Conservation (phyloP, 495 filamentous ascomycete species). For the Apiosordaria backusii region DNA sequence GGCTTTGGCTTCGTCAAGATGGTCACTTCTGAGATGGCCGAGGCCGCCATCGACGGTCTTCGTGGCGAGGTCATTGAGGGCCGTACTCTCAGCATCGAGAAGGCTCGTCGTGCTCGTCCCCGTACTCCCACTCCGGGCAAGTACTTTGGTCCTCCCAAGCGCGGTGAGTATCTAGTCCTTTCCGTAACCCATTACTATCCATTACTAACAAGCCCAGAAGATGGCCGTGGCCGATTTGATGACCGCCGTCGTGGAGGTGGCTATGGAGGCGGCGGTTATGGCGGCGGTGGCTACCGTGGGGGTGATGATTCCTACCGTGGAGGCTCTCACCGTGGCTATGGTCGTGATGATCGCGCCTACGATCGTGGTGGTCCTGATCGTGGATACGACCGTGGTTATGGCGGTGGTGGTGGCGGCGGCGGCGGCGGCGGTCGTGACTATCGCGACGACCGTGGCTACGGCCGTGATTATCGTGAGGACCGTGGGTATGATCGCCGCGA, state of each 20-base stretch:
- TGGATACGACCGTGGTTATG: constrained; percentile 50
- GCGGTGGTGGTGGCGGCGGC: constrained; percentile 43
- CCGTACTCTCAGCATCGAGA: constrained; percentile 96
- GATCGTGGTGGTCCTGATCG: constrained; percentile 45
- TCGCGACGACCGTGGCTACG: constrained; percentile 47
- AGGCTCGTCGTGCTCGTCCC: constrained; percentile 89
- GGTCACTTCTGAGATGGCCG: constrained; percentile 86
- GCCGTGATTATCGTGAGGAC: constrained; percentile 56
- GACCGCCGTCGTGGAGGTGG: constrained; percentile 34
- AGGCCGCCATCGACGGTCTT: constrained; percentile 93
- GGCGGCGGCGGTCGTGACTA: constrained; percentile 50
- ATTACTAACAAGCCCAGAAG: constrained; percentile 27
- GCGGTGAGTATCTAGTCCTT: constrained; percentile 60
- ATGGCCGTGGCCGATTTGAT: constrained; percentile 33
- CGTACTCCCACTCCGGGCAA: constrained; percentile 97
- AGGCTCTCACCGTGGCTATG: constrained; percentile 40
- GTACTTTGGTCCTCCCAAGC: constrained; percentile 98
- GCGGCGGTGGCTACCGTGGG: constrained; percentile 32
- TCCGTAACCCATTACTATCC: background rate
- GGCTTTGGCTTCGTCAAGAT: constrained; percentile 99
- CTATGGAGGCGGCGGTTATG: constrained; percentile 27
- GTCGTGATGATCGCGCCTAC: constrained; percentile 49
- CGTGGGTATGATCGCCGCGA: constrained; percentile 61
- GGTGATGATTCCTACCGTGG: constrained; percentile 31
- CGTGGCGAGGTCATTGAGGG: constrained; percentile 95